A percentile compares a stretch with the other conserved stretches of the same genome.
Evolutionary conservation across 2,329 filamentous ascomycete species (phyloP).

Genomic region (Nothophoma quercina): DNA sequence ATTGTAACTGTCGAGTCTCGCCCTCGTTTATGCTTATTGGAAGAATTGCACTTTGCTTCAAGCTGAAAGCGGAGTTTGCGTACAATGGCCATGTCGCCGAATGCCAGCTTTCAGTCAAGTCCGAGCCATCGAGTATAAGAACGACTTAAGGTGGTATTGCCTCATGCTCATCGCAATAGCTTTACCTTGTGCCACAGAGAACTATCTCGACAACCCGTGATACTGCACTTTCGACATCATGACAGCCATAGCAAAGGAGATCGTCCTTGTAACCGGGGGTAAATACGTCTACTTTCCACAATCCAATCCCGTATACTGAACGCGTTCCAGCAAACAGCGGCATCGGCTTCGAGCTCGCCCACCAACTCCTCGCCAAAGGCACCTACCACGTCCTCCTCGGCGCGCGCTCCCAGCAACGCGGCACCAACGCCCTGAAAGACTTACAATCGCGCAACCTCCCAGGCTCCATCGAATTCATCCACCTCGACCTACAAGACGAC

Average conservation of each 20-base stretch:
- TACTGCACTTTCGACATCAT: background rate
- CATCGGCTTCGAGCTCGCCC: conserved; percentile 58
- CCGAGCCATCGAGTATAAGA: background rate
- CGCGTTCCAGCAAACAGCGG: conserved; percentile 49
- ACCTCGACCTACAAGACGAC: conserved; percentile 55
- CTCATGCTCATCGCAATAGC: too few relatives aligned
- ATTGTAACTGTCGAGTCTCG: too few relatives aligned
- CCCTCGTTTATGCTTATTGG: too few relatives aligned
- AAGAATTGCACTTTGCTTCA: background rate
- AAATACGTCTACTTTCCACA: background rate
- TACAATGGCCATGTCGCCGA: background rate
- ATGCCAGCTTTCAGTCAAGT: background rate
- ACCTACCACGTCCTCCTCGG: conserved; percentile 43
- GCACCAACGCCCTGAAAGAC: conserved; percentile 36
- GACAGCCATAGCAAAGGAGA: conserved; percentile 8
- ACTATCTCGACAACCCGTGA: too few relatives aligned
- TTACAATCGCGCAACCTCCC: conserved; percentile 37
- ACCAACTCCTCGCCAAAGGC: conserved; percentile 49
- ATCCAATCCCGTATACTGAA: background rate
- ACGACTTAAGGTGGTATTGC: too few relatives aligned
- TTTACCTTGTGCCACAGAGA: too few relatives aligned
- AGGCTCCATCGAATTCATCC: conserved; percentile 47
- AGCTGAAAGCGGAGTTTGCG: background rate
- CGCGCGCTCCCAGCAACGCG: conserved; percentile 30
- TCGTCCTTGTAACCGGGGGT: conserved; percentile 11